A percentile compares a stretch with the other conserved stretches of the same genome.
Evolutionary conservation across 768 basidiomycete genomes (phyloP).

Genomic region (Clathrus columnatus): DNA sequence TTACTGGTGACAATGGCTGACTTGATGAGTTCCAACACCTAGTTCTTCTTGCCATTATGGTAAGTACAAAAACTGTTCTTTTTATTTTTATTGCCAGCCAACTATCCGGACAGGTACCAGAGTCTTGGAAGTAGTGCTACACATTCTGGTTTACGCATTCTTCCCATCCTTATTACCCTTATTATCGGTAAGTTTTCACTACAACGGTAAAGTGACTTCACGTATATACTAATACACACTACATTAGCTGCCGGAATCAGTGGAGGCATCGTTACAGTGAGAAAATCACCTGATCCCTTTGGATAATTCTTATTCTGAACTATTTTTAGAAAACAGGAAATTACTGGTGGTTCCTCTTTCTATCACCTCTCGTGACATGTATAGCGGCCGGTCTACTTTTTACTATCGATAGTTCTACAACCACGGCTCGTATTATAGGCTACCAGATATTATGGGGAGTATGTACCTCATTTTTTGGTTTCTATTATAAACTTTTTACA

Average conservation of each 20-base stretch:
- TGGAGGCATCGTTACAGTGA: too few relatives aligned
- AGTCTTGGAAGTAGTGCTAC: neutral
- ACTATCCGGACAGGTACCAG: conserved; percentile 1
- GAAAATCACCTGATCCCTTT: too few relatives aligned
- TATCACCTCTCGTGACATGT: neutral
- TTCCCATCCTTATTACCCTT: neutral
- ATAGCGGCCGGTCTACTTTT: neutral
- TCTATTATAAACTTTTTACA: neutral
- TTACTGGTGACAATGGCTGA: too few relatives aligned
- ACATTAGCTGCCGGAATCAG: neutral
- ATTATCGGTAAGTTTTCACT: neutral
- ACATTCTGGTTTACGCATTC: neutral
- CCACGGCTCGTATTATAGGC: neutral
- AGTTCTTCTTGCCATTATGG: neutral
- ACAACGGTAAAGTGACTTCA: neutral
- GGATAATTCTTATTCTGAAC: neutral
- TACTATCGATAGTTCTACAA: neutral
- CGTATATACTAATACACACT: neutral
- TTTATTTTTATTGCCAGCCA: neutral
- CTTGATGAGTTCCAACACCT: neutral
- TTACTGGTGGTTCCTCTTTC: neutral
- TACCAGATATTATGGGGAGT: conserved; percentile 1
- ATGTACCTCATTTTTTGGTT: neutral
- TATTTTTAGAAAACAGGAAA: neutral
- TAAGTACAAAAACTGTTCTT: neutral